Conservation (phyloP, 2,329 filamentous ascomycete genomes). For the Aspergillus piperis region DNA sequence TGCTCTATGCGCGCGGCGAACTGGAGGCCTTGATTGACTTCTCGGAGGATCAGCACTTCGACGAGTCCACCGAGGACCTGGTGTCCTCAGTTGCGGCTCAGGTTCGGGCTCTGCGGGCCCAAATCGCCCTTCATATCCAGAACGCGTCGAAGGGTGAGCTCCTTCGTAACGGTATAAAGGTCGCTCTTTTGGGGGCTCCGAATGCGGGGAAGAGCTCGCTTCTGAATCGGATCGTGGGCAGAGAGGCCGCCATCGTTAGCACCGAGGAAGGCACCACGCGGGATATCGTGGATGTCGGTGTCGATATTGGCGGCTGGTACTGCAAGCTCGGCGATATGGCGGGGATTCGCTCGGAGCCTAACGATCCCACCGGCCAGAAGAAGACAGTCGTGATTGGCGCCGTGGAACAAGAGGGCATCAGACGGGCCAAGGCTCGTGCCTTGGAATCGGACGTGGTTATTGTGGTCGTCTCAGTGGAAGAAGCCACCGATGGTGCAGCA, state of each 20-base stretch:
- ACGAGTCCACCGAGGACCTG: slow-evolving; percentile 76
- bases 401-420: slow-evolving; percentile 88
- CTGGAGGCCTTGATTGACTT: slow-evolving; percentile 97
- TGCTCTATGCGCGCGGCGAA: slow-evolving; percentile 83
- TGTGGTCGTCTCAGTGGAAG: slow-evolving; percentile 74
- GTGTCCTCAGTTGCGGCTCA: slow-evolving; percentile 68
- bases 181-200: slow-evolving; percentile 85
- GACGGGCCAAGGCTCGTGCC: slow-evolving; percentile 78
- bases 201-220: slow-evolving; percentile 95
- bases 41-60: slow-evolving; percentile 94
- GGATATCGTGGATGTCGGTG: slow-evolving; percentile 86
- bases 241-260: slow-evolving; percentile 94
- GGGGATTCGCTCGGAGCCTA: slow-evolving; percentile 64
- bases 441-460: slow-evolving; percentile 82
- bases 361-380: slow-evolving; percentile 16
- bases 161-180: slow-evolving; percentile 77
- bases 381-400: slow-evolving; percentile 57
- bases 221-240: slow-evolving; percentile 83
- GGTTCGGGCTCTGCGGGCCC: slow-evolving; percentile 60
- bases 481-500: slow-evolving; percentile 21
- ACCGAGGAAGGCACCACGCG: slow-evolving; percentile 89
- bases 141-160: slow-evolving; percentile 83
- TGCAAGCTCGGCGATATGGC: slow-evolving; percentile 96
- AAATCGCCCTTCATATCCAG: slow-evolving; percentile 68
- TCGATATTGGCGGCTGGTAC: slow-evolving; percentile 86